phyloP scores from a whole-genome alignment of 257 asterid species.

The Linaria vulgaris region DNA sequence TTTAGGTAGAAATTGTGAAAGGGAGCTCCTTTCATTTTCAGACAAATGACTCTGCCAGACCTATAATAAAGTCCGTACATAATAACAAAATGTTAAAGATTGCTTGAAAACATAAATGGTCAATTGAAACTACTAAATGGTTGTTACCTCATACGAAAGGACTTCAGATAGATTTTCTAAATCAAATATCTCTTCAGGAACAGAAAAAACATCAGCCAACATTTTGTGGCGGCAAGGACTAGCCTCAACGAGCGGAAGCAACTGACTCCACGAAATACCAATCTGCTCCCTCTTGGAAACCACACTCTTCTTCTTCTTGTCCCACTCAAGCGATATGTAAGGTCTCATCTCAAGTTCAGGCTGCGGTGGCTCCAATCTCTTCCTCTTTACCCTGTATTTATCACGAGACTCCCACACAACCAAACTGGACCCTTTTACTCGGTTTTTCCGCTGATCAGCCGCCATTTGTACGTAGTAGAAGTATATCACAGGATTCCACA shows the following conservation, averaged over 20 bases:
- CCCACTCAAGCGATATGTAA: conserved; percentile 78
- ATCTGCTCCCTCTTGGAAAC: conserved; percentile 87
- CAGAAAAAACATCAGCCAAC: conserved; percentile 73
- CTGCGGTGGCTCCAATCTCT: conserved; percentile 43
- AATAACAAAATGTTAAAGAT: conserved; percentile 15
- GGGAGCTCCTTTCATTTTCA: conserved; percentile 61
- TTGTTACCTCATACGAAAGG: conserved; percentile 66
- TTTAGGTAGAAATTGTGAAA: conserved; percentile 68
- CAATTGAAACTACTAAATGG: conserved; percentile 11
- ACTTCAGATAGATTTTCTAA: conserved; percentile 57
- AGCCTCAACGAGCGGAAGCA: conserved; percentile 53
- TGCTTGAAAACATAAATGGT: conserved; percentile 12
- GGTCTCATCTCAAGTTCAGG: conserved; percentile 52
- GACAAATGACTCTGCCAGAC: conserved; percentile 80
- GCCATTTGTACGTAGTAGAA: conserved; percentile 46
- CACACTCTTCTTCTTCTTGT: conserved; percentile 64
- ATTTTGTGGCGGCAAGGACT: conserved; percentile 38
- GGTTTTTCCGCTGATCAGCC: conserved; percentile 73
- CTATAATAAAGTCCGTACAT: conserved; percentile 44
- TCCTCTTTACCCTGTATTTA: conserved; percentile 52
- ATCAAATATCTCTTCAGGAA: conserved; percentile 75
- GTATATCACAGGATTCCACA: conserved; percentile 29
- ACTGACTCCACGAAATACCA: conserved; percentile 67
- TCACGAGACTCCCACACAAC: conserved; percentile 55
- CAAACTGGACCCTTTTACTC: conserved; percentile 52